Evolutionary conservation across 495 filamentous ascomycete genomes (phyloP).

Genomic region (Neurospora tetraspora): DNA sequence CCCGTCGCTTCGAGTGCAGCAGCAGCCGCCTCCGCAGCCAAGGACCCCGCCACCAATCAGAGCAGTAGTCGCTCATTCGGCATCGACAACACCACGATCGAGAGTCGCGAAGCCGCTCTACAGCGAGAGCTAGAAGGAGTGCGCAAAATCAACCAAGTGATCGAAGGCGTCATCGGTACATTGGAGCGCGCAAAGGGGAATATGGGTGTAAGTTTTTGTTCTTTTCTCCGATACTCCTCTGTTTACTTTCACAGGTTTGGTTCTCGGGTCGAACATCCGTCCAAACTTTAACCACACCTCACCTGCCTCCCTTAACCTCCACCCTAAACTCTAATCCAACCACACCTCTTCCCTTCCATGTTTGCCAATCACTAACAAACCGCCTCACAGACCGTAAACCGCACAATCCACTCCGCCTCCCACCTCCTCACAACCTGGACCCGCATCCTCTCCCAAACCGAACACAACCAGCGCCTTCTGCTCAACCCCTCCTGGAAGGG

Average conservation of each 20-base stretch:
- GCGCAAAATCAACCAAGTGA: constrained; percentile 72
- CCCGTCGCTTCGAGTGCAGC: constrained; percentile 2
- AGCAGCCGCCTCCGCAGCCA: constrained; percentile 16
- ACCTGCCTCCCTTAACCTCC: neutral
- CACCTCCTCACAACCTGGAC: constrained; percentile 95
- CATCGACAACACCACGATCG: constrained; percentile 33
- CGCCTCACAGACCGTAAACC: constrained; percentile 59
- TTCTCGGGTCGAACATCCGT: neutral
- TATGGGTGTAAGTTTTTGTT: constrained; percentile 59
- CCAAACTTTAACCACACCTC: neutral
- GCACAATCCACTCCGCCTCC: constrained; percentile 78
- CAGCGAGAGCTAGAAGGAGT: constrained; percentile 73
- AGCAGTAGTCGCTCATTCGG: constrained; percentile 38
- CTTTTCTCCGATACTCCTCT: neutral
- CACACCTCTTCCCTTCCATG: neutral
- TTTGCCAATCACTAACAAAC: neutral
- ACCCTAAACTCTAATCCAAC: neutral
- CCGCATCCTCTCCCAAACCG: constrained; percentile 87
- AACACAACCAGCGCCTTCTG: constrained; percentile 90
- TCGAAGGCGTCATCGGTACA: constrained; percentile 72
- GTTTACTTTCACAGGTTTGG: neutral
- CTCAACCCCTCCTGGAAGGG: constrained; percentile 86
- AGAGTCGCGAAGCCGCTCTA: constrained; percentile 62
- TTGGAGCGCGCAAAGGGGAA: constrained; percentile 76
- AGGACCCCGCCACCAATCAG: constrained; percentile 39